Percentiles rank a stretch among this genome's conserved stretches.
Evolutionary conservation across 352 stramenopile species (phyloP).

Genomic region (Phytophthora pseudosyringae): DNA sequence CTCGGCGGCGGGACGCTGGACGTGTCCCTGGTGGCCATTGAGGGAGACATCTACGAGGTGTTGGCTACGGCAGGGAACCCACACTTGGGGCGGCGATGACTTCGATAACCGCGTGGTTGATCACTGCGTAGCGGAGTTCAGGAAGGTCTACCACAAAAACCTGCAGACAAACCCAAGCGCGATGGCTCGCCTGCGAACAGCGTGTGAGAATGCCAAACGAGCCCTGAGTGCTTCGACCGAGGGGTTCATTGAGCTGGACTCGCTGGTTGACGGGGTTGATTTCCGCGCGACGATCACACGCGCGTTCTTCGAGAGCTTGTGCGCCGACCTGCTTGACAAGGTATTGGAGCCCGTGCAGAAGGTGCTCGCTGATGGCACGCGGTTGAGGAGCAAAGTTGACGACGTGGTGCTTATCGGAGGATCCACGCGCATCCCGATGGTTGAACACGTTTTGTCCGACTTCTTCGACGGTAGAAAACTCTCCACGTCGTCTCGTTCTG

Average conservation of each 20-base stretch:
- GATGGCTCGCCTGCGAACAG: background rate
- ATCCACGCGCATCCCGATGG: conserved; percentile 1
- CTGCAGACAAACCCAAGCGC: background rate
- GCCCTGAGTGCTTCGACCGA: background rate
- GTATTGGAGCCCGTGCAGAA: conserved; percentile 3
- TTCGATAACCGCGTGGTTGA: conserved; percentile 12
- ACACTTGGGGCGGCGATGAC: conserved; percentile 4
- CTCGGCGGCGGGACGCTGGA: background rate
- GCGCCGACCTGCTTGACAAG: background rate
- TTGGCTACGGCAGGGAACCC: background rate
- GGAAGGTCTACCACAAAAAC: background rate
- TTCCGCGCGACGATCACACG: background rate
- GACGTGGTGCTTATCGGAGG: conserved; percentile 4
- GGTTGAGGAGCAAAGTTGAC: background rate
- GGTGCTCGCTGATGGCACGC: conserved; percentile 1
- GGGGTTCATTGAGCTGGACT: conserved; percentile 1
- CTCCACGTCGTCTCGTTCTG: background rate
- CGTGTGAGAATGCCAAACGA: conserved; percentile 4
- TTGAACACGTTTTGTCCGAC: background rate
- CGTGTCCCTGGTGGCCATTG: conserved; percentile 12
- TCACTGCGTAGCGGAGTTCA: conserved; percentile 3
- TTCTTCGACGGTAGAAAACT: conserved; percentile 2
- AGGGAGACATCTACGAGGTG: conserved; percentile 13
- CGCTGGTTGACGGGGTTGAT: background rate
- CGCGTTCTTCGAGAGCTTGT: background rate